Evolutionary conservation across 2,329 filamentous ascomycete species (phyloP).

Genomic region (Colletotrichum magnum): DNA sequence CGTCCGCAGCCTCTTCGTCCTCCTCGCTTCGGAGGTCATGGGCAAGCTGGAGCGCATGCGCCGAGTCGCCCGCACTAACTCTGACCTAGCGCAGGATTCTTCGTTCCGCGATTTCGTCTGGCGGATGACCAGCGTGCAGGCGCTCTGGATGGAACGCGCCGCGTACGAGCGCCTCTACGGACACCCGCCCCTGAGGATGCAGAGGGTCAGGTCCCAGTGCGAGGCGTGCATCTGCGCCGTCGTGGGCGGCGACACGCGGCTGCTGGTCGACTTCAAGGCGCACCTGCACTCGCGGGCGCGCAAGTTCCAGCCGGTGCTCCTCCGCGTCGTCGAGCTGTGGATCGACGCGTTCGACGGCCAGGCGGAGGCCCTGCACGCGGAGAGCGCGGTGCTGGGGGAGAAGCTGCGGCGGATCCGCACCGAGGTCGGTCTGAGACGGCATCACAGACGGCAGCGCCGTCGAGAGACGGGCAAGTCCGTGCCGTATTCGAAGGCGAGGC

Average conservation of each 20-base stretch:
- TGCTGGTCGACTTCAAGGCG: slow-evolving; percentile 62
- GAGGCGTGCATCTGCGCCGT: slow-evolving; percentile 67
- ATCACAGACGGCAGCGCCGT: slow-evolving; percentile 4
- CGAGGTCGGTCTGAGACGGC: slow-evolving; percentile 36
- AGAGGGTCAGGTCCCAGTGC: slow-evolving; percentile 55
- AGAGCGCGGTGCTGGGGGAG: slow-evolving; percentile 28
- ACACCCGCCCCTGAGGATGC: slow-evolving; percentile 45
- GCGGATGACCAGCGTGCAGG: slow-evolving; percentile 50
- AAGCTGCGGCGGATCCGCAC: slow-evolving; percentile 29
- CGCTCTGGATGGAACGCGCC: slow-evolving; percentile 55
- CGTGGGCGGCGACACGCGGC: slow-evolving; percentile 58
- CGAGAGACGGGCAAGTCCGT: slow-evolving; percentile 16
- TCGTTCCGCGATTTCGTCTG: slow-evolving; percentile 46
- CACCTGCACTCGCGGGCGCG: slow-evolving; percentile 56
- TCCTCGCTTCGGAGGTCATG: slow-evolving; percentile 59
- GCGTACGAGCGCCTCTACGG: slow-evolving; percentile 54
- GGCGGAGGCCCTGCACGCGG: not conserved
- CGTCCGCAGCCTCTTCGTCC: slow-evolving; percentile 59
- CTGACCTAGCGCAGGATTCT: not conserved
- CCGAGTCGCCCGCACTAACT: slow-evolving; percentile 38
- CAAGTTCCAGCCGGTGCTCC: slow-evolving; percentile 51
- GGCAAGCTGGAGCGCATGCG: slow-evolving; percentile 49
- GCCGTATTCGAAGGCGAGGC: slow-evolving; percentile 16
- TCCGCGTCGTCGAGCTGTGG: slow-evolving; percentile 60
- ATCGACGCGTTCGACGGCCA: slow-evolving; percentile 50